Evolutionary conservation across 805 yeast genomes (phyloP).

Genomic region (Saccharomycopsis fermentans): DNA sequence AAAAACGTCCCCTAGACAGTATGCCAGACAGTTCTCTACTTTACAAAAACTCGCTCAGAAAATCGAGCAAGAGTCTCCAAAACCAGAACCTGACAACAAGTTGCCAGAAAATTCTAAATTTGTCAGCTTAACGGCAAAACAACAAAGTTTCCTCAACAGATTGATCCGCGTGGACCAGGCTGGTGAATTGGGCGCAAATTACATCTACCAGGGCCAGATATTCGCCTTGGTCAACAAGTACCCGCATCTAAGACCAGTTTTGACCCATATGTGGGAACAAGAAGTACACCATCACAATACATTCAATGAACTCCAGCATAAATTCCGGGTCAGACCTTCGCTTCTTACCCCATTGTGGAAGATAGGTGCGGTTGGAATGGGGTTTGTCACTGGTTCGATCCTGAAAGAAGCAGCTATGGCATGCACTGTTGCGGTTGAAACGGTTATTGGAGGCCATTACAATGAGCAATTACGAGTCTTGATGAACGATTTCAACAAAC

Average conservation of each 20-base stretch:
- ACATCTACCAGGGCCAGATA: slow-evolving; percentile 87
- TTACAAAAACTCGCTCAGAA: neutral
- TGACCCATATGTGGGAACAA: slow-evolving; percentile 97
- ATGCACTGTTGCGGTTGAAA: slow-evolving; percentile 97
- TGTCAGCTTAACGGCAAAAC: slow-evolving; percentile 36
- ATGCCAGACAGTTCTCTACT: neutral
- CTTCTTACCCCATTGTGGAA: slow-evolving; percentile 90
- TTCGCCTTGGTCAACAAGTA: slow-evolving; percentile 56
- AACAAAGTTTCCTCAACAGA: slow-evolving; percentile 60
- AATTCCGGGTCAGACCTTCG: slow-evolving; percentile 83
- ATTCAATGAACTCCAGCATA: slow-evolving; percentile 65
- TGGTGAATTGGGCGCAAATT: slow-evolving; percentile 93
- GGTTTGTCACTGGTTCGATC: slow-evolving; percentile 73
- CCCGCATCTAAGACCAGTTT: slow-evolving; percentile 68
- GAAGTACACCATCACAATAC: slow-evolving; percentile 85
- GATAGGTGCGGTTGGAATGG: slow-evolving; percentile 78
- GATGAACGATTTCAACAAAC: slow-evolving; percentile 44
- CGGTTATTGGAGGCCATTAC: slow-evolving; percentile 94
- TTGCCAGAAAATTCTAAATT: slow-evolving; percentile 15
- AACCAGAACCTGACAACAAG: neutral
- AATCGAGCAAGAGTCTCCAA: neutral
- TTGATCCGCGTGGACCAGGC: slow-evolving; percentile 93
- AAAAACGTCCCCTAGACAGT: no score
- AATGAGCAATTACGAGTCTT: slow-evolving; percentile 79
- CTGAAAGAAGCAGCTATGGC: slow-evolving; percentile 99